Percentiles rank a stretch among this genome's conserved stretches.
Conservation (phyloP, 2,329 filamentous ascomycete species). For the Helminthosporium solani region DNA sequence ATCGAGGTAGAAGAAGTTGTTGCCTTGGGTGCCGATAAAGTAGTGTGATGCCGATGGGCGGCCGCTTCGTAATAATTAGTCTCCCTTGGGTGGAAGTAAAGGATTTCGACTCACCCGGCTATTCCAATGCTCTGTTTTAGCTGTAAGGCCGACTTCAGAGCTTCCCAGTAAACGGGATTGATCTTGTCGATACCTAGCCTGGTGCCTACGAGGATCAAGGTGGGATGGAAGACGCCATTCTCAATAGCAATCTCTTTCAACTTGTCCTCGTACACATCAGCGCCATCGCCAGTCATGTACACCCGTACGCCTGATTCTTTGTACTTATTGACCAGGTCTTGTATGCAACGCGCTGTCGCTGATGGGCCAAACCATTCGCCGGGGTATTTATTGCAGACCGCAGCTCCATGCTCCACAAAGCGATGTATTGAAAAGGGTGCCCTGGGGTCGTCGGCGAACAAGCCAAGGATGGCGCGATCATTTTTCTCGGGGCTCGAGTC, state of each 20-base stretch:
- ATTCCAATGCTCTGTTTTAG: slow-evolving; percentile 94
- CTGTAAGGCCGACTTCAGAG: slow-evolving; percentile 80
- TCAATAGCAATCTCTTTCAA: slow-evolving; percentile 76
- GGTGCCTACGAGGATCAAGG: slow-evolving; percentile 84
- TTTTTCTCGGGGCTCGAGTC: slow-evolving; percentile 50
- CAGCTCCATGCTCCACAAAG: slow-evolving; percentile 85
- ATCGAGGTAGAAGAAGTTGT: slow-evolving; percentile 89
- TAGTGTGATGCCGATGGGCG: slow-evolving; percentile 88
- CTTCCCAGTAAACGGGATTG: slow-evolving; percentile 92
- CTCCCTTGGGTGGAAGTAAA: not conserved
- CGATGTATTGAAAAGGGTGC: slow-evolving; percentile 94
- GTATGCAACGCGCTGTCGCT: slow-evolving; percentile 89
- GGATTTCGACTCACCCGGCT: slow-evolving; percentile 66
- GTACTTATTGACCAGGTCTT: slow-evolving; percentile 71
- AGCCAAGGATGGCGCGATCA: slow-evolving; percentile 70
- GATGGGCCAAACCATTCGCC: slow-evolving; percentile 99
- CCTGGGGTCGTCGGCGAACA: slow-evolving; percentile 83
- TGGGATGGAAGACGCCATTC: slow-evolving; percentile 71
- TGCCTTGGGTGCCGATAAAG: slow-evolving; percentile 71
- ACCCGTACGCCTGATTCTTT: slow-evolving; percentile 67
- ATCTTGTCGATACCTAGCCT: slow-evolving; percentile 91
- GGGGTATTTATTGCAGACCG: slow-evolving; percentile 87
- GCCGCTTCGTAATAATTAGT: slow-evolving; percentile 57
- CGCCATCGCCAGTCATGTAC: slow-evolving; percentile 85
- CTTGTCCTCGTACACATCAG: slow-evolving; percentile 89